phyloP scores from a whole-genome alignment of 176 grass and related monocot species.

The Pontederia paniculata region DNA sequence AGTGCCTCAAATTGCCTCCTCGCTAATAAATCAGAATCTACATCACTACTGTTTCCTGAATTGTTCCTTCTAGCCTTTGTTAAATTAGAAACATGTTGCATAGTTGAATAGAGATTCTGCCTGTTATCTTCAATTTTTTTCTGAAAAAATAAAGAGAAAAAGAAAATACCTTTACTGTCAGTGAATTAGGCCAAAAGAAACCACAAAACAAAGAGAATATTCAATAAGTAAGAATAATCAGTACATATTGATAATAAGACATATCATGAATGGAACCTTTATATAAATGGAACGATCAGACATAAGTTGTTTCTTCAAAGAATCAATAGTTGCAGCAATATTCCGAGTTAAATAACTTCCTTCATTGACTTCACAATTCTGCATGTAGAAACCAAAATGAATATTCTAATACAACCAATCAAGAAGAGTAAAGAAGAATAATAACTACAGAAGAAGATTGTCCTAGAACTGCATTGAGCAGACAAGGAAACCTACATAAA shows the following conservation, averaged over 20 bases:
- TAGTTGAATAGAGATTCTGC: conserved; percentile 54
- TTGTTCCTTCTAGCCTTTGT: conserved; percentile 50
- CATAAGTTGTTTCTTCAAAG: conserved; percentile 56
- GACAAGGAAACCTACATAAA: too few relatives aligned
- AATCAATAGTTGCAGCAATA: conserved; percentile 46
- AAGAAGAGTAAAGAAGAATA: too few relatives aligned
- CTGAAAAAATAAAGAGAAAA: conserved; percentile 33
- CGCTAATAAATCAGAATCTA: conserved; percentile 54
- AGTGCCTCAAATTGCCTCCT: conserved; percentile 63
- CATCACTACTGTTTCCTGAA: conserved; percentile 35
- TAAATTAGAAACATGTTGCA: conserved; percentile 38
- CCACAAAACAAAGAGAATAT: conserved; percentile 4
- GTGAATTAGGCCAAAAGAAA: not conserved
- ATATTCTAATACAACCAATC: not conserved
- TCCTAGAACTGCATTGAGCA: too few relatives aligned
- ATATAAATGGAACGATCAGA: conserved; percentile 49
- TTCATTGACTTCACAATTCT: conserved; percentile 22
- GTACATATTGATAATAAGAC: not conserved
- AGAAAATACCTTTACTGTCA: not conserved
- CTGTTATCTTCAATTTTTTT: conserved; percentile 65
- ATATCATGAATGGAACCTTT: conserved; percentile 45
- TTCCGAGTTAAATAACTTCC: conserved; percentile 27
- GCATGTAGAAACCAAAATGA: conserved; percentile 6
- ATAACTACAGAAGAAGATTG: too few relatives aligned
- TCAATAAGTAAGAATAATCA: conserved; percentile 7